Evolutionary conservation across 129 eudicot genomes (phyloP).

Genomic region (Artemisia annua): DNA sequence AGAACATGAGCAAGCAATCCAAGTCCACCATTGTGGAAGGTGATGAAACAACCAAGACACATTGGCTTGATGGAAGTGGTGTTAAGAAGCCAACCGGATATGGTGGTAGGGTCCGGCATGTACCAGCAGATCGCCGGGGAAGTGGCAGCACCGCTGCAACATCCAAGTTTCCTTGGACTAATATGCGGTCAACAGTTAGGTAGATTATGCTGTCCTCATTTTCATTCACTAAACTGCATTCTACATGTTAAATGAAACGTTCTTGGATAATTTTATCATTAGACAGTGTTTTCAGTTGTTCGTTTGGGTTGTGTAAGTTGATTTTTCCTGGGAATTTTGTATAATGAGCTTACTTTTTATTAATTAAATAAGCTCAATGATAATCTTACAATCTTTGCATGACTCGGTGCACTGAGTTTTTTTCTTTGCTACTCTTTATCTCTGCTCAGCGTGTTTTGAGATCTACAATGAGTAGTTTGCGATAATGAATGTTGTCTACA

Average conservation of each 20-base stretch:
- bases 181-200: conserved; percentile 42
- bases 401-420: too few relatives aligned
- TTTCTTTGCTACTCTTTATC: too few relatives aligned
- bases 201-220: conserved; percentile 22
- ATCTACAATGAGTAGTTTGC: too few relatives aligned
- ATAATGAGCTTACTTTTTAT: neutral
- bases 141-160: conserved; percentile 15
- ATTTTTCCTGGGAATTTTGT: neutral
- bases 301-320: neutral
- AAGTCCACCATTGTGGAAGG: conserved; percentile 72
- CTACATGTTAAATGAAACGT: too few relatives aligned
- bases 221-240: neutral
- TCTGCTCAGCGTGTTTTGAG: too few relatives aligned
- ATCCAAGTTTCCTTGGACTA: conserved; percentile 82
- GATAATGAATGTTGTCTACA: too few relatives aligned
- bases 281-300: conserved; percentile 7
- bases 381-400: neutral
- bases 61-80: conserved; percentile 77
- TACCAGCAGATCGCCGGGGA: neutral
- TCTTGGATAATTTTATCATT: neutral
- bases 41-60: conserved; percentile 57
- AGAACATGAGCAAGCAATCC: conserved; percentile 55
- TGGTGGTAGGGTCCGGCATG: conserved; percentile 31
- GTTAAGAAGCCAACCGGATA: conserved; percentile 32
- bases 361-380: neutral